Evolutionary conservation across 1,139 yeast genomes (phyloP).

Genomic region (Sporopachydermia cereana): DNA sequence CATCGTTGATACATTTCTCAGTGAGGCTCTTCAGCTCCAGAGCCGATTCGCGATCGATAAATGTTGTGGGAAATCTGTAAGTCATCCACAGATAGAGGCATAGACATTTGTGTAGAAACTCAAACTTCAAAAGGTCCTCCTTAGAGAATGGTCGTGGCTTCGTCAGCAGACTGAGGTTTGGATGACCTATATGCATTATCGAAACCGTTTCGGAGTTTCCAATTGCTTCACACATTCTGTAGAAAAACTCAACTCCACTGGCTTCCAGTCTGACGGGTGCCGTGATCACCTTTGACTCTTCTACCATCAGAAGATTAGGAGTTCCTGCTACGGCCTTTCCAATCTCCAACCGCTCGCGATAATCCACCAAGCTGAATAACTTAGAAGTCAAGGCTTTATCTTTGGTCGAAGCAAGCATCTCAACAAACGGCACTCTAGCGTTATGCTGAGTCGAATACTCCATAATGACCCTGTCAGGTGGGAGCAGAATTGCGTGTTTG

Average conservation of each 20-base stretch:
- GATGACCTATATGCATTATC: slow-evolving; percentile 18
- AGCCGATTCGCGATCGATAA: slow-evolving; percentile 70
- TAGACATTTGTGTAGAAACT: slow-evolving; percentile 56
- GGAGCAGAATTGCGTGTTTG: slow-evolving; percentile 19
- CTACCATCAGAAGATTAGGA: slow-evolving; percentile 21
- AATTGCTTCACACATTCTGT: slow-evolving; percentile 19
- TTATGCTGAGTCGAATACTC: slow-evolving; percentile 16
- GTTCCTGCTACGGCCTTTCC: slow-evolving; percentile 19
- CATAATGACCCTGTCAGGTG: slow-evolving; percentile 18
- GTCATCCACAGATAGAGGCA: slow-evolving; percentile 76
- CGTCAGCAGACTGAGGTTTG: slow-evolving; percentile 13
- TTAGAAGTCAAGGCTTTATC: slow-evolving; percentile 13
- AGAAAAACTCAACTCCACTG: slow-evolving; percentile 17
- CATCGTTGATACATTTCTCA: slow-evolving; percentile 5
- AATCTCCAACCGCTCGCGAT: slow-evolving; percentile 16
- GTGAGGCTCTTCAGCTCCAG: slow-evolving; percentile 44
- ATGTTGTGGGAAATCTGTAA: slow-evolving; percentile 74
- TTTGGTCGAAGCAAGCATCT: slow-evolving; percentile 15
- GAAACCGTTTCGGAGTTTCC: slow-evolving; percentile 20
- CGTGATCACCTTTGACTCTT: slow-evolving; percentile 20
- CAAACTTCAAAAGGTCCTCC: slow-evolving; percentile 39
- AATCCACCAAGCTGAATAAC: slow-evolving; percentile 16
- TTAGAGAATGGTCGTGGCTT: slow-evolving; percentile 6
- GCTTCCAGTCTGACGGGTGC: slow-evolving; percentile 23
- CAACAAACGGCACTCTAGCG: slow-evolving; percentile 15